phyloP scores from a whole-genome alignment of 1,284 basidiomycete species.

The Tylopilus sp. region DNA sequence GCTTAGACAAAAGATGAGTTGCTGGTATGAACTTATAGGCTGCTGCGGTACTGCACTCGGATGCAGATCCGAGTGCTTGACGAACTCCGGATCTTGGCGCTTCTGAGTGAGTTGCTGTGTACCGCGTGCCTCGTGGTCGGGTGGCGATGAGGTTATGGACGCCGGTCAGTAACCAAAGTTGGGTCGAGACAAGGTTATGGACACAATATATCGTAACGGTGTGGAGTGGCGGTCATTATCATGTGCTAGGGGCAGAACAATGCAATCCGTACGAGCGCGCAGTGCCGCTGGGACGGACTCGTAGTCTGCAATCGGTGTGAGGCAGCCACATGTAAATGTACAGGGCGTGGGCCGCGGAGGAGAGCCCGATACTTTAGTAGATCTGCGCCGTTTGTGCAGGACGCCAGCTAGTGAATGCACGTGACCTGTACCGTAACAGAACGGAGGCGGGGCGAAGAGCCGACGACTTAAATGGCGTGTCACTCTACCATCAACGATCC shows the following conservation, averaged over 20 bases:
- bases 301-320: no score
- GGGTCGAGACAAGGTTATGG: no score
- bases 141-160: not conserved
- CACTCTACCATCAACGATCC: not conserved
- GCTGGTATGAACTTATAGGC: not conserved
- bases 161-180: not conserved
- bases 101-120: no score
- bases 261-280: not conserved
- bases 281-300: no score
- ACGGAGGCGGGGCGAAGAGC: slow-evolving; percentile 8
- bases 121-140: not conserved
- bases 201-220: no score
- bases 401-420: no score
- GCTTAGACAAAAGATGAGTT: no score
- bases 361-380: not conserved
- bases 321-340: not conserved
- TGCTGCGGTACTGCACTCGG: not conserved
- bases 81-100: slow-evolving; percentile 8
- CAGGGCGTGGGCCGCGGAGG: not conserved
- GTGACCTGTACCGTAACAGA: not conserved
- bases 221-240: not conserved
- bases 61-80: not conserved
- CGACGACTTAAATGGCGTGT: slow-evolving; percentile 17
- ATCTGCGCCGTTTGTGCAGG: no score
- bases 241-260: not conserved